Percentiles rank a stretch among this genome's conserved stretches.
phyloP scores from a whole-genome alignment of 768 basidiomycete genomes.

The Termitomyces sp. region DNA sequence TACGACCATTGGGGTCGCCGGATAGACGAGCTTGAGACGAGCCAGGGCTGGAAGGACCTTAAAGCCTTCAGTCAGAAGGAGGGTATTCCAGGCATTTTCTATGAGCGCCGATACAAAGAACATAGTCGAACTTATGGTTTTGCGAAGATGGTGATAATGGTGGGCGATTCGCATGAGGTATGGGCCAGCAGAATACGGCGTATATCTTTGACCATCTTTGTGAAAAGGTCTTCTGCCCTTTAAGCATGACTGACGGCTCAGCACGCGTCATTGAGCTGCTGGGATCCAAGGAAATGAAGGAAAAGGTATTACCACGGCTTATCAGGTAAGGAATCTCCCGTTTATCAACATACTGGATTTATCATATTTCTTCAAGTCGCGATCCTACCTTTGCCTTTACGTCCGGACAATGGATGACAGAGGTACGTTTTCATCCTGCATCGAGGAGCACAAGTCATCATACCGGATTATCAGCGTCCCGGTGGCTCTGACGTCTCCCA shows the following conservation, averaged over 20 bases:
- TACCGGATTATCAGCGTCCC: constrained; percentile 39
- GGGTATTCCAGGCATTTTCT: constrained; percentile 63
- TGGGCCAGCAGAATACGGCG: constrained; percentile 9
- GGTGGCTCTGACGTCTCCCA: constrained; percentile 75
- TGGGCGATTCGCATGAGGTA: constrained; percentile 62
- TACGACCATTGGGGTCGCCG: constrained; percentile 73
- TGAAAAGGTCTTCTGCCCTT: constrained; percentile 59
- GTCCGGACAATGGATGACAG: constrained; percentile 85
- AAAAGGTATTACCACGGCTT: constrained; percentile 52
- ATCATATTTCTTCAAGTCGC: constrained; percentile 35
- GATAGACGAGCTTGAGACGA: constrained; percentile 62
- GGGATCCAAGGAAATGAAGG: constrained; percentile 56
- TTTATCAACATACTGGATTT: background rate
- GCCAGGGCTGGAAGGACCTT: constrained; percentile 68
- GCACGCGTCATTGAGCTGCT: constrained; percentile 68
- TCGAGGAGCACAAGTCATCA: background rate
- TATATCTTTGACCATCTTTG: background rate
- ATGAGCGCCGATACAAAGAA: constrained; percentile 57
- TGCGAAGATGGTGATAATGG: constrained; percentile 56
- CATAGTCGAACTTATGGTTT: constrained; percentile 63
- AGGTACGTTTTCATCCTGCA: constrained; percentile 36
- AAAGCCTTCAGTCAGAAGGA: constrained; percentile 59
- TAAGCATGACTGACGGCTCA: constrained; percentile 77
- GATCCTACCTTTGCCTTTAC: constrained; percentile 60
- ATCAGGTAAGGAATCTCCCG: constrained; percentile 38